These are phyloP conservation scores for Trichoderma cornu-damae DNA, from an alignment of 2,329 filamentous ascomycete species.

Conservation along the genomic window DNA sequence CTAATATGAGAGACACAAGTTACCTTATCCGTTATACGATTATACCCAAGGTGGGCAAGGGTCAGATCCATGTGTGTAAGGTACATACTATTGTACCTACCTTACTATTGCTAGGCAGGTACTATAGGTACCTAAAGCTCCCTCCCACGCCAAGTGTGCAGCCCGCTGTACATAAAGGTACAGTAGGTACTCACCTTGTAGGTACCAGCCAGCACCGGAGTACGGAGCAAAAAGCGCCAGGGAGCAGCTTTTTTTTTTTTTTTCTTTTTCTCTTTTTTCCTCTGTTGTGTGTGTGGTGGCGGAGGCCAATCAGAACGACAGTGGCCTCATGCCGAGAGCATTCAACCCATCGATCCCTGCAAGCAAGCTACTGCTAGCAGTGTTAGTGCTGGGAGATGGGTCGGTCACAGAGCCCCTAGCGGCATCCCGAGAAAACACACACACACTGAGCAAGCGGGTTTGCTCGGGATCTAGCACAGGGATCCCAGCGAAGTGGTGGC, in stretches of 20 bases:
- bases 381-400: too few relatives aligned
- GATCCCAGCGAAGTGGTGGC: constrained; percentile 3
- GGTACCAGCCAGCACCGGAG: background rate
- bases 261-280: too few relatives aligned
- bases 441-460: constrained; percentile 16
- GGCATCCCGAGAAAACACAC: background rate
- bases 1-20: too few relatives aligned
- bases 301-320: constrained; percentile 12
- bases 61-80: constrained; percentile 3
- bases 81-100: too few relatives aligned
- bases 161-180: too few relatives aligned
- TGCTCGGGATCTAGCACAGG: constrained; percentile 18
- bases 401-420: constrained; percentile 1
- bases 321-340: constrained; percentile 14
- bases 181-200: too few relatives aligned
- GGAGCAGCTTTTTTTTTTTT: background rate
- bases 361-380: too few relatives aligned
- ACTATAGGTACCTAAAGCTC: background rate
- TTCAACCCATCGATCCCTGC: constrained; percentile 12
- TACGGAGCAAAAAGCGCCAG: background rate
- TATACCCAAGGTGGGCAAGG: constrained; percentile 12
- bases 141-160: background rate
- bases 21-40: background rate
- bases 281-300: background rate
- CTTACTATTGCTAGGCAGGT: too few relatives aligned